Evolutionary conservation across 805 yeast species (phyloP), one percentile per base, ranked within the genome.

Genomic region (Candida bentonensis): DNA sequence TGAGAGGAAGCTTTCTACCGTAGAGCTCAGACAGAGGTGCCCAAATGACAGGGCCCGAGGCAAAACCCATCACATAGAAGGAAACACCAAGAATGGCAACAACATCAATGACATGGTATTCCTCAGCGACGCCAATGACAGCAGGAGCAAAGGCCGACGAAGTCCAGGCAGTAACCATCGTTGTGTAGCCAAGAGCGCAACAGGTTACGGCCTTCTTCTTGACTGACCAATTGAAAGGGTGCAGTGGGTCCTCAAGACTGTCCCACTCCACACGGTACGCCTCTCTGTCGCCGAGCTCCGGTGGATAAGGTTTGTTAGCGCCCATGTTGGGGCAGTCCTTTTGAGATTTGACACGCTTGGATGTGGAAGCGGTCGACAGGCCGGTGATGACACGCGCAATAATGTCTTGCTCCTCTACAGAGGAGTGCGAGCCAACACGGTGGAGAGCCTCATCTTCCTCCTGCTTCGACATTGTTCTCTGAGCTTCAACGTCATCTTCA

Each of bases 21-120:
- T 42, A 46, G 5, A 41, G n/a, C 15, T 36, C 41, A 13, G 22
- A 4, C 4, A 42, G 59, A 3, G 95, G 95, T 22, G 92, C 96
- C 86, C 92, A 88, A 28, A 85, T 55, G 42, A 88, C 68, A 2
- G 97, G 97, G 17, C 96, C 96, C 1, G 85, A 72, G 1, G 96
- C 96, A 63, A 87, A 89, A 9, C 96, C 97, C 34, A 86, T 61
- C n/a, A 88, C 96, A 54, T 76, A 88, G 22, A 87, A 67, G 0
- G 96, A 78, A 9, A 86, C 72, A 46, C 85, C 82, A 41, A 89
- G 68, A 20, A 83, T 72, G 15, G 82, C 81, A n/a, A 78, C 88
- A 9, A 77, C 82, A 3, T 55, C 49, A 36, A 82, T 79, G 41
- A 88, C 77, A 47, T 73, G 74, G 61, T 62, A 88, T 34, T 69